phyloP scores from a whole-genome alignment of 164 flowering plant genomes.

The Aristolochia californica region DNA sequence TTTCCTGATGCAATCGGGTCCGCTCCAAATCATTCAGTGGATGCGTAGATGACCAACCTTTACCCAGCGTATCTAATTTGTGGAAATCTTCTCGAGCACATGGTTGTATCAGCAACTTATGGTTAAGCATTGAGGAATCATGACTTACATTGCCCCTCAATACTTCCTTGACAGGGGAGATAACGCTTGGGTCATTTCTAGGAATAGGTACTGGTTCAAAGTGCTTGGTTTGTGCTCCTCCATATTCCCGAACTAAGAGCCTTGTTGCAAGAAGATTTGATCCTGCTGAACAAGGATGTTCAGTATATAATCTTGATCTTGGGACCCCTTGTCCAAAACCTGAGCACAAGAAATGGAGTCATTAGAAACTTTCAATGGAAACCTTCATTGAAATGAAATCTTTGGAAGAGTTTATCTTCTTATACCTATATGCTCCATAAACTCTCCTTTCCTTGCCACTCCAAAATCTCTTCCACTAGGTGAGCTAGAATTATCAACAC shows the following conservation, averaged over 20 bases:
- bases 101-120: no score
- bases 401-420: constrained; percentile 8
- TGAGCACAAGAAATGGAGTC: constrained; percentile 22
- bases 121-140: no score
- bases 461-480: constrained; percentile 17
- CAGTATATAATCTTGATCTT: constrained; percentile 9
- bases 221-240: constrained; percentile 4
- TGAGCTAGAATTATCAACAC: constrained; percentile 12
- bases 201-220: background rate
- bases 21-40: background rate
- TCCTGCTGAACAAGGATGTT: constrained; percentile 1
- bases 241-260: constrained; percentile 10
- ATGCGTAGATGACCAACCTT: constrained; percentile 2
- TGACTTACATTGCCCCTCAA: no score
- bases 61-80: background rate
- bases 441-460: constrained; percentile 17
- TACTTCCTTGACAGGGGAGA: no score
- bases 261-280: constrained; percentile 7
- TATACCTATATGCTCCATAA: constrained; percentile 40
- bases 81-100: background rate
- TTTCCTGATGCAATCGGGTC: background rate
- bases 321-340: constrained; percentile 21
- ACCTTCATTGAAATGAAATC: constrained; percentile 6
- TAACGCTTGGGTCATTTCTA: background rate
- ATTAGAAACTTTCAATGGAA: constrained; percentile 11